Conservation (phyloP, 768 basidiomycete genomes). For the Russula lepida region DNA sequence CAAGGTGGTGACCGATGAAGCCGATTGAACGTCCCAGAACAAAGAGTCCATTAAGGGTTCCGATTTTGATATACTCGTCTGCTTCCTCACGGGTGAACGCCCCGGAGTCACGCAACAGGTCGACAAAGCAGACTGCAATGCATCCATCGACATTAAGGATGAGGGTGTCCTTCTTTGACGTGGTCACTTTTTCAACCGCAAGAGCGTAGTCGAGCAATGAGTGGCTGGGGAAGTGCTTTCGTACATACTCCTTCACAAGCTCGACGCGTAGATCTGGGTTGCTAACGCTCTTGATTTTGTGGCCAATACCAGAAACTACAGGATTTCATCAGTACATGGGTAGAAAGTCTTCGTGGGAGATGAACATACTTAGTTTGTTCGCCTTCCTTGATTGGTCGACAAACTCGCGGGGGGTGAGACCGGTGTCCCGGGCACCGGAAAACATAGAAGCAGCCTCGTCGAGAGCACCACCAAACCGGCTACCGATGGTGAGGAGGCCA, state of each 20-base stretch:
- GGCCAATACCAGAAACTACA: conserved; percentile 91
- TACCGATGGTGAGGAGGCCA: conserved; percentile 95
- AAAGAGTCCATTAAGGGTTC: conserved; percentile 92
- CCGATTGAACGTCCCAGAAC: conserved; percentile 96
- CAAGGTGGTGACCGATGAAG: conserved; percentile 93
- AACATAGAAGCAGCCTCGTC: conserved; percentile 98
- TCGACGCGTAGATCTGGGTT: conserved; percentile 91
- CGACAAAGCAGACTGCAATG: conserved; percentile 94
- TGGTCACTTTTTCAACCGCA: conserved; percentile 96
- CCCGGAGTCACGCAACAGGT: conserved; percentile 83
- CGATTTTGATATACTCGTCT: conserved; percentile 96
- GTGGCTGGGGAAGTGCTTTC: conserved; percentile 93
- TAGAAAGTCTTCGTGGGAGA: not conserved
- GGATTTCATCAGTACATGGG: conserved; percentile 2
- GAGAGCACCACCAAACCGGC: conserved; percentile 96
- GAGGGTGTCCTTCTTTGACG: conserved; percentile 94
- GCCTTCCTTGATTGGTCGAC: conserved; percentile 89
- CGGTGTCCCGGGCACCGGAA: conserved; percentile 82
- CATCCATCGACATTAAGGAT: conserved; percentile 96
- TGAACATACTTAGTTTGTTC: conserved; percentile 81
- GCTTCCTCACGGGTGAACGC: conserved; percentile 96
- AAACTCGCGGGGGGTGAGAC: conserved; percentile 95
- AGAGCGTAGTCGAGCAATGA: conserved; percentile 89
- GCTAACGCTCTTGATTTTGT: conserved; percentile 99
- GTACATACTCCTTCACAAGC: conserved; percentile 92